Evolutionary conservation across 2,329 filamentous ascomycete species (phyloP), one percentile per base, ranked within the genome.

Genomic region (Monosporascus sp.): DNA sequence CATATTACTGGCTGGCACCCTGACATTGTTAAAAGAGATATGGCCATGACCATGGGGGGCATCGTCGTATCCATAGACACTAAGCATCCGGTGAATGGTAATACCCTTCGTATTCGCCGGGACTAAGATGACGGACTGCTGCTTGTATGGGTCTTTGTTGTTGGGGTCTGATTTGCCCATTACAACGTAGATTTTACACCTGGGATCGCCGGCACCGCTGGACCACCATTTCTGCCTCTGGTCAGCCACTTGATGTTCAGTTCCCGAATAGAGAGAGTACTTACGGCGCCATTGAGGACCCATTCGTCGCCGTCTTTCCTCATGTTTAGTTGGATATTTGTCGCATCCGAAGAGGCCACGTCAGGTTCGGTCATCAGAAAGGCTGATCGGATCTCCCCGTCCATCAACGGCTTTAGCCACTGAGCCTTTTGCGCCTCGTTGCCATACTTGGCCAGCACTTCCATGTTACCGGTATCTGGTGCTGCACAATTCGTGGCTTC

Each of bases 1-100:
- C 66, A 99, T 87, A 75, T 89, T 94, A 64, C 77, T 76, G 35
- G 79, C 84, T 7, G 93, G 93, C 0, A 99, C 89, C 54, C 93
- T 88, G 57, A 97, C 94, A 68, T 97, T 88, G 54, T 85, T 79
- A 75, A 99, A 97, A 37, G 78, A 82, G 67, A 99, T 84, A 72
- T 99, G 93, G 45, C 91, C 94, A 74, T 99, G 94, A 52, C 94
- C 94, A 71, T 99, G 94, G 2, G 94, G 94, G n/a, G 94, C 94
- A 64, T 99, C 94, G 70, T 97, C 94, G 74, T 91, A 97, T 53
- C 94, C 94, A 72, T 95, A 96, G 59, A 97, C 93, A 49, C 81
- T 87, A 52, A 99, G 78, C 90, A 97, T 96, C 62, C 94, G 87
- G 73, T 96, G 83, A 63, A 97, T 87, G n/a, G 85, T 96, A 65